These are phyloP conservation scores for Anacardium occidentale DNA, from an alignment of 345 rosid species.

Conservation along the genomic window DNA sequence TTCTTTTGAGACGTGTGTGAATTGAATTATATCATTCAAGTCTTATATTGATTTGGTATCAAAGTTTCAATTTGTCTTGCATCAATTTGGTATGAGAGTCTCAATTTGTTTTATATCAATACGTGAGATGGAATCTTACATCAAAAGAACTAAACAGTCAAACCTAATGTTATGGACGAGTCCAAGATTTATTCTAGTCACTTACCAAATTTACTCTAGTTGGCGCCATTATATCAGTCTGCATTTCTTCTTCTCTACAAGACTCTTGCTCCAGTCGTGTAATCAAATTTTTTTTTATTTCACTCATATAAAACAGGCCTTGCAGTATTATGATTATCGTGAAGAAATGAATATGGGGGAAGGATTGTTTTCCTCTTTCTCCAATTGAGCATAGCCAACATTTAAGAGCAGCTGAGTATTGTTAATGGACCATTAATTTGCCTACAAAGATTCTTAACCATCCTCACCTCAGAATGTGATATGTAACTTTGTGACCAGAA, in stretches of 20 bases:
- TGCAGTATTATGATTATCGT: background rate
- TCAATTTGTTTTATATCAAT: no score
- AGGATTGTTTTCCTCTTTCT: background rate
- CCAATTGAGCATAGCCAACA: background rate
- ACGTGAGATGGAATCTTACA: conserved; percentile 94
- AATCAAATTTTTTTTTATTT: conserved; percentile 15
- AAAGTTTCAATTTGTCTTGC: no score
- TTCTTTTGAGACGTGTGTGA: no score
- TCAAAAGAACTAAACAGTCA: conserved; percentile 79
- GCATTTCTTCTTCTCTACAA: conserved; percentile 79
- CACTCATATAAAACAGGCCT: background rate
- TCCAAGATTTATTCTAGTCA: conserved; percentile 64
- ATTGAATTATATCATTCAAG: no score
- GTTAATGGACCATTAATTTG: background rate
- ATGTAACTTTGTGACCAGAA: background rate
- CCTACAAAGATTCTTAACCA: background rate
- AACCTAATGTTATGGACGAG: conserved; percentile 89
- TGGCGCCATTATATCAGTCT: conserved; percentile 61
- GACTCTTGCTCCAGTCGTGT: conserved; percentile 71
- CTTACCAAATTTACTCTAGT: no score
- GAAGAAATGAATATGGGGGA: background rate
- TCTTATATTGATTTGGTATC: no score
- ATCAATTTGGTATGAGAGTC: no score
- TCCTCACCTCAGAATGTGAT: background rate
- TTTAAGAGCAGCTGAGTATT: background rate